Conservation (phyloP, 192 early-diverging fungal genomes). For the Allomyces javanicus region DNA sequence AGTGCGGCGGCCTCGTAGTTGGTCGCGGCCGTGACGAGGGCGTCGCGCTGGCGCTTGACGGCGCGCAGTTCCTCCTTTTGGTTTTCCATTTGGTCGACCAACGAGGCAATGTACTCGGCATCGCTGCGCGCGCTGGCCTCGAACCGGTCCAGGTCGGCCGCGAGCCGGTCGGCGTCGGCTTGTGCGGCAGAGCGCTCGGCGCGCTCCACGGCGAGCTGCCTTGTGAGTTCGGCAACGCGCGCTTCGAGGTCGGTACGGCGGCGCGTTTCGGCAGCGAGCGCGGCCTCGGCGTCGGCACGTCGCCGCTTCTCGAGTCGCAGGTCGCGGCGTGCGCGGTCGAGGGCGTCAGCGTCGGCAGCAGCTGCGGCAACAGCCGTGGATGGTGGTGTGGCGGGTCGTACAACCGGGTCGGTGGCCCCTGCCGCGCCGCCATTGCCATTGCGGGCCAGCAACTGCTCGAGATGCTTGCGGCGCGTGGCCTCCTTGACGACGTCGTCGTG, state of each 20-base stretch:
- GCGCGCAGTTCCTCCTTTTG: background rate
- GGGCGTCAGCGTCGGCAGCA: background rate
- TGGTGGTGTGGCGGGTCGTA: background rate
- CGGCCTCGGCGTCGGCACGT: too few species aligned
- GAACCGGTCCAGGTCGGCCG: background rate
- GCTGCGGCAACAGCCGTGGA: background rate
- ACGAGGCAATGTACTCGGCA: background rate
- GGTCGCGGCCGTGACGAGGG: background rate
- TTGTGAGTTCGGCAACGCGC: too few species aligned
- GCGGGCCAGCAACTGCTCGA: background rate
- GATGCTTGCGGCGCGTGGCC: background rate
- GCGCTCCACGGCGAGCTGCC: too few species aligned
- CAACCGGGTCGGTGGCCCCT: too few species aligned
- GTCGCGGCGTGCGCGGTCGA: background rate
- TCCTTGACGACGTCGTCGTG: background rate
- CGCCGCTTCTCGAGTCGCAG: background rate
- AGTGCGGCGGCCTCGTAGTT: background rate
- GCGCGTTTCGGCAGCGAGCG: too few species aligned
- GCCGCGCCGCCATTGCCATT: background rate
- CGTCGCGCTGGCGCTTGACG: background rate
- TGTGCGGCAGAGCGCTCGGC: too few species aligned
- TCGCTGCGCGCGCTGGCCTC: background rate
- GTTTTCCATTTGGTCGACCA: background rate
- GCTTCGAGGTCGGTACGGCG: too few species aligned
- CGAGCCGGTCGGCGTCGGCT: too few species aligned